These are phyloP conservation scores for Sporothrix brasiliensis DNA, from an alignment of 2,329 filamentous ascomycete species.

Conservation along the genomic window DNA sequence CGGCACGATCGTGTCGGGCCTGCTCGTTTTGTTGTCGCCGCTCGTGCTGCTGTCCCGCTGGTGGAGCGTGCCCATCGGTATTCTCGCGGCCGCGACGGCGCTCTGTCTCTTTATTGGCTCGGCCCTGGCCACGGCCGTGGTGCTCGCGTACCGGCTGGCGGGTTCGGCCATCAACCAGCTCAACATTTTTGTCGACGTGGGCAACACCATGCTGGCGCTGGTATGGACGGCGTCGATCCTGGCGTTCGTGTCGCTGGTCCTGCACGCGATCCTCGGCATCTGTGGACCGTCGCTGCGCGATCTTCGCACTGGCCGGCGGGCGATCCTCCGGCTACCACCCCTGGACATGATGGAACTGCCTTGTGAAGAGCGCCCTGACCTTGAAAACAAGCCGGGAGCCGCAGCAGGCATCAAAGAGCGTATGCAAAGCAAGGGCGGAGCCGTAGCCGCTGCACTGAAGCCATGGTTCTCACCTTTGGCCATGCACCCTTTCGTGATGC, in stretches of 20 bases:
- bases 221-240: slow-evolving; percentile 82
- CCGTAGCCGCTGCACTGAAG: neutral
- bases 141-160: slow-evolving; percentile 76
- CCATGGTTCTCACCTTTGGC: slow-evolving; percentile 4
- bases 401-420: neutral
- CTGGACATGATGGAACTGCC: slow-evolving; percentile 14
- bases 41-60: slow-evolving; percentile 58
- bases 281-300: slow-evolving; percentile 64
- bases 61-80: slow-evolving; percentile 67
- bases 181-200: slow-evolving; percentile 73
- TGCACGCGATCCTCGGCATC: slow-evolving; percentile 77
- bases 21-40: slow-evolving; percentile 69
- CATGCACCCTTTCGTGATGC: neutral
- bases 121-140: slow-evolving; percentile 80
- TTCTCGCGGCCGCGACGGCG: slow-evolving; percentile 68
- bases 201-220: slow-evolving; percentile 76
- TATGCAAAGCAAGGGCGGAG: slow-evolving; percentile 1
- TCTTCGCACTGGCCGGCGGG: slow-evolving; percentile 48
- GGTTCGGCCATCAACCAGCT: slow-evolving; percentile 71
- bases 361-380: neutral
- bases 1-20: slow-evolving; percentile 67
- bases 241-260: slow-evolving; percentile 67
- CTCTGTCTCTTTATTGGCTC: slow-evolving; percentile 69
- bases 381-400: neutral
- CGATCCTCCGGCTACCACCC: slow-evolving; percentile 34